phyloP scores from a whole-genome alignment of 2,329 filamentous ascomycete species.

The Fusarium sacchari region DNA sequence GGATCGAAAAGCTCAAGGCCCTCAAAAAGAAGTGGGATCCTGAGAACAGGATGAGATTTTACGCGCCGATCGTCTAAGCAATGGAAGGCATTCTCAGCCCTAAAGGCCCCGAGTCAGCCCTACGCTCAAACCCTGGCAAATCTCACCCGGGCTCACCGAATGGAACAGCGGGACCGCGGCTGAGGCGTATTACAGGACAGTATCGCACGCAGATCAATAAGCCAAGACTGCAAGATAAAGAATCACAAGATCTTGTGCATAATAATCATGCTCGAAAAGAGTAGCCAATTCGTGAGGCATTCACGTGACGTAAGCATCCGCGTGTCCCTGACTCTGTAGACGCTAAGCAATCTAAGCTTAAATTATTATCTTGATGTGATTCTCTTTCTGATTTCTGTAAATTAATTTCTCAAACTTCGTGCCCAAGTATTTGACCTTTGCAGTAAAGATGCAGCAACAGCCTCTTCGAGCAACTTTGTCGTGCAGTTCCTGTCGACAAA shows the following conservation, averaged over 20 bases:
- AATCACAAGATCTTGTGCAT: background rate
- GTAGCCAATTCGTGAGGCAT: background rate
- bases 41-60: conserved; percentile 42
- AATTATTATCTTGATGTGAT: background rate
- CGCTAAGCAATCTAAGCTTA: conserved; percentile 18
- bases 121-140: background rate
- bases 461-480: conserved; percentile 11
- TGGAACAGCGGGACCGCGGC: no score
- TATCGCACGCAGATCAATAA: background rate
- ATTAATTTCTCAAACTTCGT: background rate
- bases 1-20: conserved; percentile 53
- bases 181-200: background rate
- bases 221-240: background rate
- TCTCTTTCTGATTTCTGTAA: background rate
- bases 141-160: background rate
- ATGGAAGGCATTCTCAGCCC: conserved; percentile 4
- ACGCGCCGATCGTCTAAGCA: conserved; percentile 35
- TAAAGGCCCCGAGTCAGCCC: background rate
- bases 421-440: rapidly evolving
- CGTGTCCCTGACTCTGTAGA: background rate
- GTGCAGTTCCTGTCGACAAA: conserved; percentile 22
- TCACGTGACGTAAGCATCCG: conserved; percentile 17
- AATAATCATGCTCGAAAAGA: background rate
- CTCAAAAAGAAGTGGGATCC: conserved; percentile 61
- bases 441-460: background rate